Percentiles rank a stretch among this genome's conserved stretches.
phyloP scores from a whole-genome alignment of 441 rosid genomes.

The Kokia cookei region DNA sequence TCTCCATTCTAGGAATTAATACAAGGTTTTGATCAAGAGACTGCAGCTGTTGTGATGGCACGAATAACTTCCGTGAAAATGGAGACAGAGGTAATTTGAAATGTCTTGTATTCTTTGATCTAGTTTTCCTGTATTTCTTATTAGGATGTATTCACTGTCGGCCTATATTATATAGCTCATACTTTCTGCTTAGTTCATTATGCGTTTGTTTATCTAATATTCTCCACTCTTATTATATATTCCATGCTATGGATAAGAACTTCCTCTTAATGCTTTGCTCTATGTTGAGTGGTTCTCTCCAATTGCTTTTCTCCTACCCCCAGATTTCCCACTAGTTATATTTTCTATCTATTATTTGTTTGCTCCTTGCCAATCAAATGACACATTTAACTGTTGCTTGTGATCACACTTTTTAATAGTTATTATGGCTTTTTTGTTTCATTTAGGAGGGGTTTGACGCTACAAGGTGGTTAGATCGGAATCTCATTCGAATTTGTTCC shows the following conservation, averaged over 20 bases:
- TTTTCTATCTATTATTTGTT: background rate
- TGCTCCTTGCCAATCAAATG: background rate
- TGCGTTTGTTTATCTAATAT: background rate
- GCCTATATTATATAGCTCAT: background rate
- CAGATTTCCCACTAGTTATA: background rate
- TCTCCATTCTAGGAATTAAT: constrained; percentile 61
- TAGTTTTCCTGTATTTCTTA: background rate
- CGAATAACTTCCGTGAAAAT: constrained; percentile 84
- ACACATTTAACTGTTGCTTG: background rate
- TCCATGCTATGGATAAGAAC: background rate
- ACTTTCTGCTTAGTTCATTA: background rate
- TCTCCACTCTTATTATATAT: background rate
- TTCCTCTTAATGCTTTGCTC: background rate
- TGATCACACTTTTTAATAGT: background rate
- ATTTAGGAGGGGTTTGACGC: constrained; percentile 98
- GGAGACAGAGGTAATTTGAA: constrained; percentile 80
- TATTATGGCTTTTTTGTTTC: constrained; percentile 8
- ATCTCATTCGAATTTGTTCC: constrained; percentile 88
- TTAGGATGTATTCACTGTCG: background rate
- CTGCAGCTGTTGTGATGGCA: constrained; percentile 96
- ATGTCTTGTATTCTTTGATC: background rate
- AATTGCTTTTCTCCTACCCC: background rate
- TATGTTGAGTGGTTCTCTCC: background rate
- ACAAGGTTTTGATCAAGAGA: constrained; percentile 96
- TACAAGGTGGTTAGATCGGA: constrained; percentile 97